These are phyloP conservation scores for Fusarium sp. DNA, from an alignment of 2,329 filamentous ascomycete genomes.

Conservation along the genomic window DNA sequence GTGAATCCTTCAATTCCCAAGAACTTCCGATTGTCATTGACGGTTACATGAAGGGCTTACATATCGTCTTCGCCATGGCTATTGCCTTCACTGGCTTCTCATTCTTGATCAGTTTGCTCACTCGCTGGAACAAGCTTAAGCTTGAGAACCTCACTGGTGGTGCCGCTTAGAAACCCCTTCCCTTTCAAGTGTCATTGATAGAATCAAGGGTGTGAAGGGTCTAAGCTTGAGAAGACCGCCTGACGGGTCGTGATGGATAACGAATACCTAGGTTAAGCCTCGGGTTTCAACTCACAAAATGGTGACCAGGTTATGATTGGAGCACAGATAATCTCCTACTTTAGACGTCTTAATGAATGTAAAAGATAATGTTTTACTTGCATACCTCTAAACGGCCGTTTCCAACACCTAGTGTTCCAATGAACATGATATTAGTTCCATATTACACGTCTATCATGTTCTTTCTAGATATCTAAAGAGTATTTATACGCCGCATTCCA, in stretches of 20 bases:
- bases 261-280: background rate
- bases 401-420: background rate
- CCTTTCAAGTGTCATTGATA: background rate
- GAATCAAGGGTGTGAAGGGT: background rate
- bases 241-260: background rate
- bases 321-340: constrained; percentile 14
- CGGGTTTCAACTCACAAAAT: constrained; percentile 7
- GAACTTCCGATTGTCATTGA: constrained; percentile 62
- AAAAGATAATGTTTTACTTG: background rate
- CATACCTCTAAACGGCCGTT: background rate
- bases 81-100: constrained; percentile 58
- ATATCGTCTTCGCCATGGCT: constrained; percentile 68
- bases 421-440: background rate
- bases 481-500: too few relatives aligned
- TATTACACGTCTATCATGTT: too few relatives aligned
- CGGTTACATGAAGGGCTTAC: constrained; percentile 71
- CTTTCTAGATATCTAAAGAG: background rate
- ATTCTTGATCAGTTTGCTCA: constrained; percentile 46
- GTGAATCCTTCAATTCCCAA: constrained; percentile 57
- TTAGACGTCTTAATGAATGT: constrained; percentile 10
- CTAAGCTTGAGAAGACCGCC: background rate
- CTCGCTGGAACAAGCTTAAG: constrained; percentile 52
- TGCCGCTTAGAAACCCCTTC: constrained; percentile 39
- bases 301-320: constrained; percentile 7
- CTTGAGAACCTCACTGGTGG: constrained; percentile 43